Conservation (phyloP, 129 eudicot species). For the Arctium lappa region DNA sequence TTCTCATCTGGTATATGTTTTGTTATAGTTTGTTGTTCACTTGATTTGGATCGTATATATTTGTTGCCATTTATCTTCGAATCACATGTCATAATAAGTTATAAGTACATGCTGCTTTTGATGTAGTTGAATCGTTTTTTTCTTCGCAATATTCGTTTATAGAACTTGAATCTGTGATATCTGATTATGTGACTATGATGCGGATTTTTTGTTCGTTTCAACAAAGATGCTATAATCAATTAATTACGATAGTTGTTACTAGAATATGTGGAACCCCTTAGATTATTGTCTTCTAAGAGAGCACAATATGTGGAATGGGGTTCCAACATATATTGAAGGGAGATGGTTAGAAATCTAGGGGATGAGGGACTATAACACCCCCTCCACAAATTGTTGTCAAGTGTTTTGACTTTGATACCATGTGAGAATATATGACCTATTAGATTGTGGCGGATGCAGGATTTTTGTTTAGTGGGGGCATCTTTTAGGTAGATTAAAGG, state of each 20-base stretch:
- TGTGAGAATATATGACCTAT: too few species aligned
- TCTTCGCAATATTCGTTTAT: neutral
- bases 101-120: neutral
- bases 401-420: neutral
- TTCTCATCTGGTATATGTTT: slow-evolving; percentile 58
- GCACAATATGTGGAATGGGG: neutral
- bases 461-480: too few species aligned
- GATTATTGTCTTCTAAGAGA: neutral
- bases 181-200: neutral
- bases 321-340: neutral
- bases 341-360: neutral
- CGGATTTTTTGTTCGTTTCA: neutral
- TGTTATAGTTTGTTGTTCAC: neutral
- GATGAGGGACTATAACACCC: too few species aligned
- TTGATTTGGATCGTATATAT: neutral
- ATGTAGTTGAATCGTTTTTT: neutral
- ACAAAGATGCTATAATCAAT: neutral
- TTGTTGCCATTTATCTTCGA: neutral
- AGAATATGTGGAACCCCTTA: neutral
- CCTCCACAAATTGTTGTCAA: neutral
- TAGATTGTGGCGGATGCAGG: too few species aligned
- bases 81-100: neutral
- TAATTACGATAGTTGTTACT: neutral
- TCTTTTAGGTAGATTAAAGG: too few species aligned
- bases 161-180: neutral